Evolutionary conservation across 2,329 filamentous ascomycete genomes (phyloP), one percentile per base, ranked within the genome.

Genomic region (Lachnellula occidentalis): DNA sequence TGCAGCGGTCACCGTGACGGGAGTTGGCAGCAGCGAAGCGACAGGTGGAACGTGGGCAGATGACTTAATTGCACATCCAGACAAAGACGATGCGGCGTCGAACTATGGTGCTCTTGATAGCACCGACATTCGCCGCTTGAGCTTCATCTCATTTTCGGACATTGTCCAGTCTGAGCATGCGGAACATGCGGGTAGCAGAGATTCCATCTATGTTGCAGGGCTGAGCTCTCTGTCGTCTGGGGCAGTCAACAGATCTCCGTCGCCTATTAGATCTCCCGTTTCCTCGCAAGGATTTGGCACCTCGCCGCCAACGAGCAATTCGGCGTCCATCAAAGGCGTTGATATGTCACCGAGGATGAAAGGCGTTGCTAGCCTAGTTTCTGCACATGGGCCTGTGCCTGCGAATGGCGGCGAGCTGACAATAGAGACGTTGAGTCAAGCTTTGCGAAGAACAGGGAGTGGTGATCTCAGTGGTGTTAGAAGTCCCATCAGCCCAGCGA

Each of bases 61-160:
- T 53, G 49, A 74, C 73, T 76, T 79, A 21, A 76, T 83, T 65
- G 73, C 77, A 5, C 75, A 77, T 54, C 72, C 72, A 47, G 76
- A 81, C 50, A 72, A 72, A n/a, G 76, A 67, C 67, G 88, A 92
- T 61, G 77, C 78, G 24, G 83, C 82, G 1, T 88, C 86, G 55
- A 90, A 84, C 67, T 92, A 92, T 69, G 89, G 86, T 34, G 83
- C 86, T 45, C 75, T 92, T 58, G 91, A 96, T 66, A 81, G 79
- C 39, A 79, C 82, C 46, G 92, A 96, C 65, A 82, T 95, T 17
- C 85, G 90, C 45, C 84, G 92, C 21, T 74, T 97, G 58, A 94
- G 88, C 70, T 97, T 97, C 74, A 95, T 97, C 68, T 96, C 91
- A 7, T 97, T 97, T 71, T 92, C 92, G 58, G 92, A 97, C 66